A percentile compares a stretch with the other conserved stretches of the same genome.
Conservation (phyloP, 2,329 filamentous ascomycete species). For the Colletotrichum lindemuthianum region DNA sequence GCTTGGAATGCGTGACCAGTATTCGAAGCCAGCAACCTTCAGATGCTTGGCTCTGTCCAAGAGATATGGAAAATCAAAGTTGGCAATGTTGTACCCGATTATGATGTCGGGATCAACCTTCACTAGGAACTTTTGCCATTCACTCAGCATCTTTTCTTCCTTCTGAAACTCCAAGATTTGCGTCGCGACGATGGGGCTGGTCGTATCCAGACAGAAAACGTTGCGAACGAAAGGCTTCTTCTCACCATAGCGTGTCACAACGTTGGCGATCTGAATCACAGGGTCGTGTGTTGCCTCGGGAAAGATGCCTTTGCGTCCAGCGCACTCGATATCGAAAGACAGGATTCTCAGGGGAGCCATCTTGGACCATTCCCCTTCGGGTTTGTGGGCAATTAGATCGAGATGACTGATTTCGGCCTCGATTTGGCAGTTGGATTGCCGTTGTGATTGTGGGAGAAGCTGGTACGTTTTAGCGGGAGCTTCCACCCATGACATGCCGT, state of each 20-base stretch:
- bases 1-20: slow-evolving; percentile 83
- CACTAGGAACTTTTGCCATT: slow-evolving; percentile 90
- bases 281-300: slow-evolving; percentile 92
- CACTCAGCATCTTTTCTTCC: slow-evolving; percentile 90
- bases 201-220: slow-evolving; percentile 93
- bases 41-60: slow-evolving; percentile 88
- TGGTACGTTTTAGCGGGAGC: slow-evolving; percentile 79
- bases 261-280: slow-evolving; percentile 97
- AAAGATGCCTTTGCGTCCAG: slow-evolving; percentile 96
- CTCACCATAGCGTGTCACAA: slow-evolving; percentile 94
- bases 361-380: slow-evolving; percentile 95
- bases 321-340: slow-evolving; percentile 99
- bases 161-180: slow-evolving; percentile 85
- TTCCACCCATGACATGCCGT: slow-evolving; percentile 98
- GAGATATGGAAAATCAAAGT: slow-evolving; percentile 98
- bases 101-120: slow-evolving; percentile 96
- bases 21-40: slow-evolving; percentile 82
- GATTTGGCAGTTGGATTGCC: slow-evolving; percentile 95
- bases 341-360: slow-evolving; percentile 94
- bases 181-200: slow-evolving; percentile 93
- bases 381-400: slow-evolving; percentile 86
- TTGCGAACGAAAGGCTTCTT: slow-evolving; percentile 95
- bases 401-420: slow-evolving; percentile 86
- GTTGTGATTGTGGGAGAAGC: slow-evolving; percentile 71
- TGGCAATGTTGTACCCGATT: slow-evolving; percentile 98